These are phyloP conservation scores for Taphrina confusa DNA, from an alignment of 1,139 yeast genomes.

Conservation along the genomic window DNA sequence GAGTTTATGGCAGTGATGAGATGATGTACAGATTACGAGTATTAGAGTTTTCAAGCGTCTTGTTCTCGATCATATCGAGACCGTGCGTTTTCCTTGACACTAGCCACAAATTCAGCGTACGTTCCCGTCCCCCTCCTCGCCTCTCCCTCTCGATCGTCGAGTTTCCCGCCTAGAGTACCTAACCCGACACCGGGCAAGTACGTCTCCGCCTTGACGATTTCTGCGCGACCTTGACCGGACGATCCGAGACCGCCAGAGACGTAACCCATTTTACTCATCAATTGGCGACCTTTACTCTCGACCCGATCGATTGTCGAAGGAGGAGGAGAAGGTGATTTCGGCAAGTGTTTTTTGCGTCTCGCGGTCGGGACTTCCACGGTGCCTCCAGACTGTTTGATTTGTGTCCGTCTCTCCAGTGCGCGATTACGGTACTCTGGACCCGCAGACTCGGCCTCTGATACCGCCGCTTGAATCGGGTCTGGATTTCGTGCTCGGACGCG, in stretches of 20 bases:
- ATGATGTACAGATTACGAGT: no score
- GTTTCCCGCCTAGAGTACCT: conserved; percentile 36
- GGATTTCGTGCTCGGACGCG: conserved; percentile 3
- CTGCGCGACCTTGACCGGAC: conserved; percentile 35
- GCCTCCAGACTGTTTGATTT: conserved; percentile 14
- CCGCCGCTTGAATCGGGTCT: not conserved
- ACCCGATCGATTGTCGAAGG: not conserved
- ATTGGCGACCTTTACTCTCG: conserved; percentile 8
- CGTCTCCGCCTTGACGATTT: conserved; percentile 37
- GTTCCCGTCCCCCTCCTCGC: conserved; percentile 3
- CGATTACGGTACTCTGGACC: conserved; percentile 10
- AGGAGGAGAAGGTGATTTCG: not conserved
- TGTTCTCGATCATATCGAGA: conserved; percentile 8
- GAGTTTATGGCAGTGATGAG: no score
- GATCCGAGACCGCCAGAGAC: conserved; percentile 35
- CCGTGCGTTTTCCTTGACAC: conserved; percentile 22
- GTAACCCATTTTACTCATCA: conserved; percentile 19
- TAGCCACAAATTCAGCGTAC: conserved; percentile 9
- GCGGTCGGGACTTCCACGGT: conserved; percentile 5
- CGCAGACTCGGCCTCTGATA: not conserved
- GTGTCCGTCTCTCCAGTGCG: conserved; percentile 9
- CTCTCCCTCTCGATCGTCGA: conserved; percentile 7
- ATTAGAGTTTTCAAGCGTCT: no score
- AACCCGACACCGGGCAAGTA: conserved; percentile 40
- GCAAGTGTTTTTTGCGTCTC: not conserved